A percentile compares a stretch with the other conserved stretches of the same genome.
phyloP scores from a whole-genome alignment of 495 filamentous ascomycete species.

The Penicillium argentinense region DNA sequence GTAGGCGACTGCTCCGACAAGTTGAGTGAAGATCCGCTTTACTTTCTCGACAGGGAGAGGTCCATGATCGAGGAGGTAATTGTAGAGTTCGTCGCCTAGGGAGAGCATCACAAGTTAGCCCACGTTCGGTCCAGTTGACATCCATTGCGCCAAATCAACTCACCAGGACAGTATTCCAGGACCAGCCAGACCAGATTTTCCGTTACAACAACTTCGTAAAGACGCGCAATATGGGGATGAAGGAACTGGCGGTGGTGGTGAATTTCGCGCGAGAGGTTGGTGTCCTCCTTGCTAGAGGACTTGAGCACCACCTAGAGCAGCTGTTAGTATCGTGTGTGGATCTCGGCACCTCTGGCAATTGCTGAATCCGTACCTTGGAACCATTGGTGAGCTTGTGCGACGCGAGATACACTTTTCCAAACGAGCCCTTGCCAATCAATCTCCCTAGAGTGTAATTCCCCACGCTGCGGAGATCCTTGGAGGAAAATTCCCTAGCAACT shows the following conservation, averaged over 20 bases:
- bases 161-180: conserved; percentile 95
- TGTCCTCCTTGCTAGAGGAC: conserved; percentile 92
- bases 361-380: conserved; percentile 73
- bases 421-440: conserved; percentile 94
- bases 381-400: conserved; percentile 97
- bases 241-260: conserved; percentile 98
- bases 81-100: conserved; percentile 92
- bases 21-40: conserved; percentile 91
- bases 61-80: conserved; percentile 86
- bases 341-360: not conserved
- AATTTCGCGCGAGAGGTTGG: conserved; percentile 94
- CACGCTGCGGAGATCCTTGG: conserved; percentile 83
- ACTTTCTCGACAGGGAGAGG: conserved; percentile 83
- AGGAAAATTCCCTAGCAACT: conserved; percentile 80
- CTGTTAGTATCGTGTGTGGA: conserved; percentile 9
- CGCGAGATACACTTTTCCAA: conserved; percentile 97
- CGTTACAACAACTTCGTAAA: conserved; percentile 98
- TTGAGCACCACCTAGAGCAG: conserved; percentile 84
- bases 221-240: conserved; percentile 92
- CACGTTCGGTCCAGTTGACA: not conserved
- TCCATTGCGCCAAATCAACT: conserved; percentile 15
- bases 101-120: conserved; percentile 1
- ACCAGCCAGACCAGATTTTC: conserved; percentile 94
- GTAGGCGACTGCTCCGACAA: conserved; percentile 93
- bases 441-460: conserved; percentile 92